Conservation (phyloP, 805 yeast genomes). For the Jamesozyma jinghongensis region DNA sequence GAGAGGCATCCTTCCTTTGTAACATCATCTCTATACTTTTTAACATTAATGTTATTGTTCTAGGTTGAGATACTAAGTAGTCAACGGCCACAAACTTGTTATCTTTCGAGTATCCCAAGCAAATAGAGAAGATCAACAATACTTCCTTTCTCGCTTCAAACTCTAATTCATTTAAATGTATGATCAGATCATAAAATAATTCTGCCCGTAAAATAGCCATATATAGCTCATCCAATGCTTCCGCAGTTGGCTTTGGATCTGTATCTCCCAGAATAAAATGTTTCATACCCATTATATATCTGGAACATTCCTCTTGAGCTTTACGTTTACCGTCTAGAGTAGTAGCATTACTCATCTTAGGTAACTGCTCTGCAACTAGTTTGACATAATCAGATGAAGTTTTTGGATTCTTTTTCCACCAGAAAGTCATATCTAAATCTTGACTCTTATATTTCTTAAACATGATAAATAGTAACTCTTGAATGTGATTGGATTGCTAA, state of each 20-base stretch:
- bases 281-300: slow-evolving; percentile 56
- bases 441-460: slow-evolving; percentile 26
- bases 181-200: slow-evolving; percentile 51
- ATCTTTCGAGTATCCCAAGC: slow-evolving; percentile 71
- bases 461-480: too few species aligned
- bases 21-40: slow-evolving; percentile 58
- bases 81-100: slow-evolving; percentile 80
- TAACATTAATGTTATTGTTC: slow-evolving; percentile 51
- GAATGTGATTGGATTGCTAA: too few species aligned
- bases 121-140: slow-evolving; percentile 56
- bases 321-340: slow-evolving; percentile 31
- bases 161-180: slow-evolving; percentile 57
- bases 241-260: slow-evolving; percentile 48
- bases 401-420: slow-evolving; percentile 85
- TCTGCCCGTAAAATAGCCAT: slow-evolving; percentile 72
- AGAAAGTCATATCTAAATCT: slow-evolving; percentile 60
- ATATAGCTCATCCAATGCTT: slow-evolving; percentile 65
- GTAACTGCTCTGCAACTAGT: slow-evolving; percentile 62
- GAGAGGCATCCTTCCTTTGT: slow-evolving; percentile 14
- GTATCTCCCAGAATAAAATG: slow-evolving; percentile 56
- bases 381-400: slow-evolving; percentile 79
- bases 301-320: slow-evolving; percentile 64
- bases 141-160: slow-evolving; percentile 89
- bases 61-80: slow-evolving; percentile 59
- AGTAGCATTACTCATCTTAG: slow-evolving; percentile 42